Evolutionary conservation across 768 basidiomycete genomes (phyloP), one percentile per base, ranked within the genome.

Genomic region (Pulveroboletus sp.): DNA sequence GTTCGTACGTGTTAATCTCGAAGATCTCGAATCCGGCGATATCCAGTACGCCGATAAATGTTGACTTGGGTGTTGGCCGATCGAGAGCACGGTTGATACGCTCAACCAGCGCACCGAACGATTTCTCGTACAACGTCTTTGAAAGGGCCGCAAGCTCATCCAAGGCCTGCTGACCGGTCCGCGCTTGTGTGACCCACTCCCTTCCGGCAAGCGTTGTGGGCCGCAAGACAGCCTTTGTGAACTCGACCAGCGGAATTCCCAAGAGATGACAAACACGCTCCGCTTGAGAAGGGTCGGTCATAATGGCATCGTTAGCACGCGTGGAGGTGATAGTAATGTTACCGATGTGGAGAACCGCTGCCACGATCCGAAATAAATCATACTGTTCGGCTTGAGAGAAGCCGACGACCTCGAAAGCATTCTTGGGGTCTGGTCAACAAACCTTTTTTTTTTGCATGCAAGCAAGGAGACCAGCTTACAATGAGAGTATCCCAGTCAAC

Each of bases 11-110:
- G 67, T 97, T 97, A 60, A 86, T 76, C 47, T 89, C 88, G 71
- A 91, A 90, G 54, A 99, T 99, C 69, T 99, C 96, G 71, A 99
- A 99, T 8, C 96, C 96, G 7, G 96, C 96, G 46, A 99, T 99
- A 80, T 99, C 96, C 30, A 99, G 79, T 8, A 99, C 96, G 38
- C 96, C 96, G 53, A 99, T 98, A 68, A 97, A 99, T 2, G 89
- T 89, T 8, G 87, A 82, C 71, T 94, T 90, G 38, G 86, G 86
- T 3, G 89, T 86, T 2, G 95, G 95, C 4, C 95, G 81, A 62
- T 97, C 95, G 4, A 99, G 77, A 1, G 94, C 94, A 27, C 82
- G 82, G 67, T 99, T 99, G 68, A 99, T 90, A 32, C 93, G 80
- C 57, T 97, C 95, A 21, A 99, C 96, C 40, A 99, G 79, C 13